A percentile compares a stretch with the other conserved stretches of the same genome.
Conservation (phyloP, 306 rosid genomes). For the Begonia peltatifolia region DNA sequence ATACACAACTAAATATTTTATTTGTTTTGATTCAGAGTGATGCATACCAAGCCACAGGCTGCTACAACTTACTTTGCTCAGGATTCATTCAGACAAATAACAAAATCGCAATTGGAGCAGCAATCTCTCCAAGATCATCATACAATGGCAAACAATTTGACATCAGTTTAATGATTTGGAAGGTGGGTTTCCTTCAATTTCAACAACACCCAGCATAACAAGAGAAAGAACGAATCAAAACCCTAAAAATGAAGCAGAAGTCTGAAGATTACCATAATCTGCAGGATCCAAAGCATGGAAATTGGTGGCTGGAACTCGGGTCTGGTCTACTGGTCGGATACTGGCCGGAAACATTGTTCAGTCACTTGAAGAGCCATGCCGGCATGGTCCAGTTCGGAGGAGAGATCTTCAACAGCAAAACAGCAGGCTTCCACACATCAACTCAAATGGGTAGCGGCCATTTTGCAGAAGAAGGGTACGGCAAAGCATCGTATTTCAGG, state of each 20-base stretch:
- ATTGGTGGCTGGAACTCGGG: slow-evolving; percentile 96
- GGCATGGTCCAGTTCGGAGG: slow-evolving; percentile 97
- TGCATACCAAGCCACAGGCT: slow-evolving; percentile 96
- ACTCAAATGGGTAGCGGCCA: slow-evolving; percentile 99
- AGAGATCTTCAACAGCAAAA: slow-evolving; percentile 73
- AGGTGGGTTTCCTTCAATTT: slow-evolving; percentile 34
- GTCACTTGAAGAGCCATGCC: slow-evolving; percentile 84
- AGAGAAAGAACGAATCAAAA: not conserved
- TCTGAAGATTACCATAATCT: no score
- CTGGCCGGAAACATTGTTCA: slow-evolving; percentile 87
- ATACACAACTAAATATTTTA: not conserved
- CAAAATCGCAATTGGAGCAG: slow-evolving; percentile 93
- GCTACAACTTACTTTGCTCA: slow-evolving; percentile 91
- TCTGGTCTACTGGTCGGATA: slow-evolving; percentile 78
- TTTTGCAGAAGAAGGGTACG: slow-evolving; percentile 83
- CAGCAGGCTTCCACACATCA: slow-evolving; percentile 78
- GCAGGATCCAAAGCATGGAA: slow-evolving; percentile 95
- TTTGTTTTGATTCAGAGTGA: slow-evolving; percentile 44
- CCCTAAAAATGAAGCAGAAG: no score
- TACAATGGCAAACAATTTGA: slow-evolving; percentile 81
- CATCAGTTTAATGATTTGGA: slow-evolving; percentile 93
- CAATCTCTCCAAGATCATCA: slow-evolving; percentile 82
- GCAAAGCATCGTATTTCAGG: slow-evolving; percentile 91
- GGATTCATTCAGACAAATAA: slow-evolving; percentile 96
- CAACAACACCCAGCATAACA: not conserved